These are phyloP conservation scores for Phytophthora vignae DNA, from an alignment of 352 stramenopile species.

Conservation along the genomic window DNA sequence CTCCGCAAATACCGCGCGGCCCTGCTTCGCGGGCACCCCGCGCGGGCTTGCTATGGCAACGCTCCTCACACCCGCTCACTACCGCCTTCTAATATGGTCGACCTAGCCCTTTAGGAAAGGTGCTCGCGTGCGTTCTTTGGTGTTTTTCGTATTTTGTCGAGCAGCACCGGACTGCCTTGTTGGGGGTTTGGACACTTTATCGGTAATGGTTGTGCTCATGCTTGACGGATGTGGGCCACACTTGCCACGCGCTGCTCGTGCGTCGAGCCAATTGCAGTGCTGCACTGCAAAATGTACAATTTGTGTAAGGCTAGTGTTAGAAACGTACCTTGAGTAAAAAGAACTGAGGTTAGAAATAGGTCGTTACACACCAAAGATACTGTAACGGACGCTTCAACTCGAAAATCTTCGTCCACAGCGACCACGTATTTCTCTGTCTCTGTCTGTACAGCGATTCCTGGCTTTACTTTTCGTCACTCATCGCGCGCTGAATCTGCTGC, in stretches of 20 bases:
- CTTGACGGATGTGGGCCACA: slow-evolving; percentile 12
- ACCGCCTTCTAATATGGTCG: too few relatives aligned
- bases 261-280: slow-evolving; percentile 21
- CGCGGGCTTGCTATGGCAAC: too few relatives aligned
- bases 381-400: not conserved
- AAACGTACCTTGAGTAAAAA: slow-evolving; percentile 8
- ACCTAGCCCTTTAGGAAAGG: too few relatives aligned
- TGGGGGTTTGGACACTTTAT: not conserved
- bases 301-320: slow-evolving; percentile 8
- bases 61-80: too few relatives aligned
- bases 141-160: too few relatives aligned
- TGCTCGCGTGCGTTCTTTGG: too few relatives aligned
- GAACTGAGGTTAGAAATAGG: not conserved
- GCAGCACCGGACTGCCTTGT: slow-evolving; percentile 5
- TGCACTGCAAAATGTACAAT: not conserved
- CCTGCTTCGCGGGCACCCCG: too few relatives aligned
- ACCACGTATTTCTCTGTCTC: not conserved
- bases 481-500: not conserved
- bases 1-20: too few relatives aligned
- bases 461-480: not conserved
- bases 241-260: slow-evolving; percentile 17
- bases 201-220: slow-evolving; percentile 12
- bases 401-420: not conserved
- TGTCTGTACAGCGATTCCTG: not conserved
- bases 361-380: not conserved